These are phyloP conservation scores for Metarhizium brunneum DNA, from an alignment of 2,329 filamentous ascomycete species.

Conservation along the genomic window DNA sequence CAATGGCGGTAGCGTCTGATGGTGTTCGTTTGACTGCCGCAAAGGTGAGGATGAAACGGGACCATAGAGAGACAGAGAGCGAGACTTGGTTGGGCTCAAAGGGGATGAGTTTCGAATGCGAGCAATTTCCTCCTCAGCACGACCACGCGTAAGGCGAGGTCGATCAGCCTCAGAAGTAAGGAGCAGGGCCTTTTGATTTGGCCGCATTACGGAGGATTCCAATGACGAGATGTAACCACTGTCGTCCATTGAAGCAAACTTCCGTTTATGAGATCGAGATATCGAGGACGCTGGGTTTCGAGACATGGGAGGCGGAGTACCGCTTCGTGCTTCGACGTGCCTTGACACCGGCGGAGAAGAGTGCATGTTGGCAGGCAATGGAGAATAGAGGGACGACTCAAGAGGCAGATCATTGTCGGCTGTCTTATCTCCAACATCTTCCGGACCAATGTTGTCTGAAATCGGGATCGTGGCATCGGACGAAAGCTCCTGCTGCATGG, in stretches of 20 bases:
- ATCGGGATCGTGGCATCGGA: conserved; percentile 71
- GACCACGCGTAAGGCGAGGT: conserved; percentile 75
- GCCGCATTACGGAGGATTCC: conserved; percentile 78
- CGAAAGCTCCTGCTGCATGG: conserved; percentile 50
- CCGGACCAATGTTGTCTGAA: conserved; percentile 54
- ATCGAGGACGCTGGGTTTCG: conserved; percentile 55
- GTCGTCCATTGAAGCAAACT: conserved; percentile 72
- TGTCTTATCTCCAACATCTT: conserved; percentile 35
- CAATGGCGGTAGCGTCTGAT: conserved; percentile 59
- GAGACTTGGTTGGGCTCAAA: conserved; percentile 74
- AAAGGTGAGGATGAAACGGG: conserved; percentile 61
- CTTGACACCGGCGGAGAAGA: conserved; percentile 81
- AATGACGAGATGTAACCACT: conserved; percentile 96
- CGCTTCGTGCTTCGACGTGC: conserved; percentile 48
- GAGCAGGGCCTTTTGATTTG: conserved; percentile 52
- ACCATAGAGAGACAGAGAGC: conserved; percentile 41
- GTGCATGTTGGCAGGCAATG: conserved; percentile 61
- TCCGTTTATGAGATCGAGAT: conserved; percentile 62
- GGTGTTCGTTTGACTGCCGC: conserved; percentile 43
- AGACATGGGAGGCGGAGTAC: conserved; percentile 66
- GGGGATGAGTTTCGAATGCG: conserved; percentile 87
- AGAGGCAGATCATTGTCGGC: conserved; percentile 27
- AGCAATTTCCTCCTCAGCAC: conserved; percentile 92
- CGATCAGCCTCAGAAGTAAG: conserved; percentile 72
- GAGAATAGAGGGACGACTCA: conserved; percentile 57